These are phyloP conservation scores for Yamadazyma insecticola DNA, from an alignment of 805 yeast species.

Conservation along the genomic window DNA sequence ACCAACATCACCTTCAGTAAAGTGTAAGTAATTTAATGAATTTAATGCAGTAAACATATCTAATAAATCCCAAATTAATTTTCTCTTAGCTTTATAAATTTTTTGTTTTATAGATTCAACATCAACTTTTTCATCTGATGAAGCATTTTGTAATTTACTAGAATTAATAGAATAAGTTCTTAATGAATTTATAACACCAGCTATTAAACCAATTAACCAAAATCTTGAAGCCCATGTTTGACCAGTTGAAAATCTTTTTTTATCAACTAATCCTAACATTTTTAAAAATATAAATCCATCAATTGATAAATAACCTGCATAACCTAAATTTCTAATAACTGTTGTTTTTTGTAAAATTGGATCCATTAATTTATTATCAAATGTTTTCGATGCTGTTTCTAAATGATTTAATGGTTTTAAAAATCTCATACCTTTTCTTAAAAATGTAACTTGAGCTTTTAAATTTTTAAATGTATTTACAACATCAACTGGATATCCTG, in stretches of 20 bases:
- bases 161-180: conserved; percentile 47
- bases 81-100: conserved; percentile 49
- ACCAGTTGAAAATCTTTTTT: conserved; percentile 42
- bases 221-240: conserved; percentile 60
- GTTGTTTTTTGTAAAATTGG: conserved; percentile 49
- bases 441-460: conserved; percentile 58
- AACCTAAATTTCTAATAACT: conserved; percentile 54
- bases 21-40: conserved; percentile 53
- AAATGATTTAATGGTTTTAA: conserved; percentile 75
- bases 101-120: conserved; percentile 39
- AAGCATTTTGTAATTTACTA: conserved; percentile 26
- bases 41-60: conserved; percentile 75
- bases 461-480: conserved; percentile 50
- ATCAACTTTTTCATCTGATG: conserved; percentile 23
- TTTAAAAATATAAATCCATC: conserved; percentile 63
- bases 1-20: conserved; percentile 78
- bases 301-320: conserved; percentile 56
- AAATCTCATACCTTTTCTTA: conserved; percentile 81
- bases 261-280: conserved; percentile 51
- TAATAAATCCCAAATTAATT: conserved; percentile 69
- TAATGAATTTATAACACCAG: conserved; percentile 57
- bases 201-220: conserved; percentile 72
- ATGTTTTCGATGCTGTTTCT: conserved; percentile 61
- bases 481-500: conserved; percentile 46
- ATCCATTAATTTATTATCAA: conserved; percentile 67